Base-by-base conservation (phyloP, 495 filamentous ascomycete species). In the Neurospora intermedia region DNA sequence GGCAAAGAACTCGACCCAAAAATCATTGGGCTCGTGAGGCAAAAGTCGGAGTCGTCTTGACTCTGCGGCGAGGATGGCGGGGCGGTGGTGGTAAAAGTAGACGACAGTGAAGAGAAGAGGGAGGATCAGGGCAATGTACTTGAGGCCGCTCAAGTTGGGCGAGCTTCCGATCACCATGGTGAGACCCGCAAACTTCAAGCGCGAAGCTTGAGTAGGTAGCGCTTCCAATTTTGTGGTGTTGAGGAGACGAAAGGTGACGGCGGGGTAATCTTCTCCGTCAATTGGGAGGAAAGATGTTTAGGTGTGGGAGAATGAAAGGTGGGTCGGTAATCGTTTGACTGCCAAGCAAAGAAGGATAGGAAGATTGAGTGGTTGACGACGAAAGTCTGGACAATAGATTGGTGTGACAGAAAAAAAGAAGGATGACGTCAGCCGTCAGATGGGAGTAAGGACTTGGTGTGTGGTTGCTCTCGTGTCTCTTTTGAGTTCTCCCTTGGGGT, bases 1-100 rank as follows among this genome's bases (percentile, higher is more conserved):
- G 5, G 72, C 42, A 43, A 75, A 77, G 71, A 77, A 75, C 43
- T 75, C 74, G 69, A 40, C 39, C 76, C 76, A 77, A 41, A 70
- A 77, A 35, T 45, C 72, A 74, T 48, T 74, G 7, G 69, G 45
- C 38, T 27, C 40, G 43, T 71, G 69, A 16, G 42, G 10, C 8
- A 38, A 31, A 18, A 59, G 70, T 15, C 54, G 70, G 13, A 20
- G 18, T 23, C 15, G 43, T 18, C n/a, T 54, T 0, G 31, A 43
- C 45, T 39, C 70, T 39, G 23, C 70, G 8, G 43, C 43, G 45
- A 16, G 39, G 16, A 46, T 20, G 70, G 62, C 18, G 18, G 70
- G 31, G 43, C 42, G 66, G 20, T 71, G 31, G 43, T 62, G 20
- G 13, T 48, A 38, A 71, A 75, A 41, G 40, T 27, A 75, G 62